Evolutionary conservation across 176 grass and related monocot species (phyloP), one percentile per base, ranked within the genome.

Genomic region (Raddia guianensis): DNA sequence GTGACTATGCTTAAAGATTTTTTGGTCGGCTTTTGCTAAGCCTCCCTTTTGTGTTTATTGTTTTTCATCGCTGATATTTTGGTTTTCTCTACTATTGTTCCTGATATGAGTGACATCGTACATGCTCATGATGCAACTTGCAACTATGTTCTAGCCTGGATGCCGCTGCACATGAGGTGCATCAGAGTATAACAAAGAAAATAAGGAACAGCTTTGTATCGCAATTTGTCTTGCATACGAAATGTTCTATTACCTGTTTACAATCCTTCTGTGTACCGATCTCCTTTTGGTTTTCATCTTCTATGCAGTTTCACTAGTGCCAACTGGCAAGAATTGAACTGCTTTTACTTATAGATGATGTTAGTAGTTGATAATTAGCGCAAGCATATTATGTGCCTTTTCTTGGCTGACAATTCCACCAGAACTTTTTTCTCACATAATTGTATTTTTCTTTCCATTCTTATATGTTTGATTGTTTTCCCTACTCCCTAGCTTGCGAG

Each of bases 401-500:
- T 50, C 68, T 48, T 68, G 6, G 7, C 63, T 49, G 42, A 61
- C 10, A 32, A 47, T 34, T 63, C 14, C 19, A 69, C 11, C 47
- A 12, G 11, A 60, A 6, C 10, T 34, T 49, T 5, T 34, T 69
- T 59, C 40, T 80, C n/a, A 73, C 7, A 27, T 66, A 16, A 44
- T 76, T 86, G 14, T 73, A 21, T 0, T 56, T 48, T 86, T 19
- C 7, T 79, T 73, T 54, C 15, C 18, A 2, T 48, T 15, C 33
- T 85, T 66, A 86, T 46, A 56, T 67, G 12, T 53, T 66, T 74
- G 15, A 49, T 58, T 86, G 34, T 49, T 75, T 53, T 71, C 40
- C 75, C 15, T 78, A 97, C 53, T 71, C 40, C 75, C 19, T 78
- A 97, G 94, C 81, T 89, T 97, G 84, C 82, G 88, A 81, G 94